Conservation (phyloP, 1,284 basidiomycete genomes). For the Pseudozyma sp. region DNA sequence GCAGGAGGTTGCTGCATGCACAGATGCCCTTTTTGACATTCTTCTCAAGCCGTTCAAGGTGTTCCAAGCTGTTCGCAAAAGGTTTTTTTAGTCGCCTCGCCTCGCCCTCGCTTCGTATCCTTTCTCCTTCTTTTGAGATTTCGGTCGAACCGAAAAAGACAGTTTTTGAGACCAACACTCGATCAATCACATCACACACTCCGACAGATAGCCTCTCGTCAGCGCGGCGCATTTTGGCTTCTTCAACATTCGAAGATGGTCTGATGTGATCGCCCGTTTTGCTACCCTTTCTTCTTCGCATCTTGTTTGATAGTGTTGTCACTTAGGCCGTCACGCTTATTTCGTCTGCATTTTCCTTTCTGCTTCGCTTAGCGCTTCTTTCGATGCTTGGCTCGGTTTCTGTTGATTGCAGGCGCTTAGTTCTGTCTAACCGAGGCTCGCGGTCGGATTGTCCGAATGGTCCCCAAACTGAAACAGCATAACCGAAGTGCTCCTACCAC, state of each 20-base stretch:
- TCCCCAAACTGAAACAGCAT: not conserved
- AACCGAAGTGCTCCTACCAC: too few species aligned
- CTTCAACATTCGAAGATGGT: too few species aligned
- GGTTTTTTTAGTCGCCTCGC: slow-evolving; percentile 4
- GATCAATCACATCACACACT: too few species aligned
- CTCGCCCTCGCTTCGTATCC: not conserved
- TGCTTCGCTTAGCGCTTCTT: not conserved
- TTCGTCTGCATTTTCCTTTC: not conserved
- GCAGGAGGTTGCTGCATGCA: slow-evolving; percentile 13
- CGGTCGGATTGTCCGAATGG: slow-evolving; percentile 11
- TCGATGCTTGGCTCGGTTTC: not conserved
- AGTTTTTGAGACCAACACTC: too few species aligned
- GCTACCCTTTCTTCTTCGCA: too few species aligned
- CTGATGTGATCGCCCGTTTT: too few species aligned
- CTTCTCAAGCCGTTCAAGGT: slow-evolving; percentile 10
- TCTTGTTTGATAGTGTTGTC: too few species aligned
- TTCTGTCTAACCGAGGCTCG: slow-evolving; percentile 10
- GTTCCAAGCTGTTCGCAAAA: not conserved
- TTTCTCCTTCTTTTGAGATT: too few species aligned
- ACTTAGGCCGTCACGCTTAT: too few species aligned
- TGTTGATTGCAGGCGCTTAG: slow-evolving; percentile 20
- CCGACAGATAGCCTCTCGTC: too few species aligned
- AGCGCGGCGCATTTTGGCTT: too few species aligned
- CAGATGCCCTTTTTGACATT: slow-evolving; percentile 2
- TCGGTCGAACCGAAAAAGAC: too few species aligned